phyloP scores from a whole-genome alignment of 192 early-diverging fungal species.

The Rhizophagus clarus region DNA sequence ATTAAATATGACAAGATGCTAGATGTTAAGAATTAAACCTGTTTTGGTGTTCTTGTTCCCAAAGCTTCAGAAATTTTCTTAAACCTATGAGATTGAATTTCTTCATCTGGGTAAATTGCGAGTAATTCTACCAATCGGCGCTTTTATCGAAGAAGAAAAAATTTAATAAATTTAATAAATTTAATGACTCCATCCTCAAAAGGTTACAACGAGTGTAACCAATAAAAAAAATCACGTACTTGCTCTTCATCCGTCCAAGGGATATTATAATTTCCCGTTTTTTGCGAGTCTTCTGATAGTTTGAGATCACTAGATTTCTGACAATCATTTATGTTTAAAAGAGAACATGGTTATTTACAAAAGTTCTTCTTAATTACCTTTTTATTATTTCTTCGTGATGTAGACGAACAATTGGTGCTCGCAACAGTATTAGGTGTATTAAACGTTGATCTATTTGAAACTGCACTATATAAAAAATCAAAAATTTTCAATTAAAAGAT shows the following conservation, averaged over 20 bases:
- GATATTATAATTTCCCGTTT: constrained; percentile 46
- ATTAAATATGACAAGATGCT: too few relatives aligned
- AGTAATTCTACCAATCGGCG: constrained; percentile 60
- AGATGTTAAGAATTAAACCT: constrained; percentile 43
- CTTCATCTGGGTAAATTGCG: constrained; percentile 66
- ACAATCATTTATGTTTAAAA: background rate
- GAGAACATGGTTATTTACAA: background rate
- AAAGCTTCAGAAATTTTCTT: constrained; percentile 73
- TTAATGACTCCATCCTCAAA: too few relatives aligned
- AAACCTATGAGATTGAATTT: constrained; percentile 68
- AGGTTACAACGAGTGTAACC: too few relatives aligned
- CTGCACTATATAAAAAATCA: too few relatives aligned
- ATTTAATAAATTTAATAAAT: too few relatives aligned
- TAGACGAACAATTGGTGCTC: too few relatives aligned
- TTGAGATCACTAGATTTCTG: constrained; percentile 8
- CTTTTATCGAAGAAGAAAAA: constrained; percentile 22
- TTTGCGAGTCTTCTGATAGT: background rate
- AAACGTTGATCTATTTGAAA: too few relatives aligned
- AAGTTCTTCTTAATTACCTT: background rate
- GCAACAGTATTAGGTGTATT: too few relatives aligned
- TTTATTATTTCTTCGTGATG: too few relatives aligned
- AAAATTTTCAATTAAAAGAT: too few relatives aligned
- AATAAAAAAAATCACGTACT: constrained; percentile 9
- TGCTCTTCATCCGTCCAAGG: constrained; percentile 77
- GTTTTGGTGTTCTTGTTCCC: constrained; percentile 69